Conservation (phyloP, 805 yeast species). For the Vanderwaltozyma tropicalis region DNA sequence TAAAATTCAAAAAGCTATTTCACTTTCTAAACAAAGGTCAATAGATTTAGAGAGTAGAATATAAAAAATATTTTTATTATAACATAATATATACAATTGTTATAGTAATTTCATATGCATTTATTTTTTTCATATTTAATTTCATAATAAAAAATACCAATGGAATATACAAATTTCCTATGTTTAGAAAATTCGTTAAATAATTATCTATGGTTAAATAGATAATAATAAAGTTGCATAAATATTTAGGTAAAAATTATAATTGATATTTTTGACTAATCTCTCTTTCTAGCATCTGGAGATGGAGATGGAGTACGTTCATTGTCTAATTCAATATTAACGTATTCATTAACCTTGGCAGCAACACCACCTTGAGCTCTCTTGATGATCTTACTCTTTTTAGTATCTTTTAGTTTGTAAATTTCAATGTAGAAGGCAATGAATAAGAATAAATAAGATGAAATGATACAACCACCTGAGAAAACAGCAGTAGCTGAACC, state of each 20-base stretch:
- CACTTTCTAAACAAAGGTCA: slow-evolving; percentile 40
- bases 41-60: slow-evolving; percentile 15
- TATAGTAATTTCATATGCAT: too few species aligned
- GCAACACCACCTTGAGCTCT: slow-evolving; percentile 78
- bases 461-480: slow-evolving; percentile 65
- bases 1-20: slow-evolving; percentile 37
- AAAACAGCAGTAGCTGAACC: slow-evolving; percentile 65
- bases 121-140: too few species aligned
- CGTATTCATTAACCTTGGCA: slow-evolving; percentile 77
- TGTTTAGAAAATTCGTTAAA: too few species aligned
- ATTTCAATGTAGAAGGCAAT: slow-evolving; percentile 71
- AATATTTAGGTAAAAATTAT: too few species aligned
- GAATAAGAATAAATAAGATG: slow-evolving; percentile 66
- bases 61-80: too few species aligned
- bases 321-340: slow-evolving; percentile 42
- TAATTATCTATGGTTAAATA: too few species aligned
- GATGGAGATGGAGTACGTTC: slow-evolving; percentile 41
- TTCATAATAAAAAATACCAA: too few species aligned
- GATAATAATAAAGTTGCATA: too few species aligned
- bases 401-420: slow-evolving; percentile 51
- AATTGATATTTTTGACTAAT: too few species aligned
- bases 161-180: too few species aligned
- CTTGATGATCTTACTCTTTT: slow-evolving; percentile 46
- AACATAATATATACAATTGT: too few species aligned
- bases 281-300: slow-evolving; percentile 35